Evolutionary conservation across 1,139 yeast genomes (phyloP).

Genomic region (Zygoascus sp.): DNA sequence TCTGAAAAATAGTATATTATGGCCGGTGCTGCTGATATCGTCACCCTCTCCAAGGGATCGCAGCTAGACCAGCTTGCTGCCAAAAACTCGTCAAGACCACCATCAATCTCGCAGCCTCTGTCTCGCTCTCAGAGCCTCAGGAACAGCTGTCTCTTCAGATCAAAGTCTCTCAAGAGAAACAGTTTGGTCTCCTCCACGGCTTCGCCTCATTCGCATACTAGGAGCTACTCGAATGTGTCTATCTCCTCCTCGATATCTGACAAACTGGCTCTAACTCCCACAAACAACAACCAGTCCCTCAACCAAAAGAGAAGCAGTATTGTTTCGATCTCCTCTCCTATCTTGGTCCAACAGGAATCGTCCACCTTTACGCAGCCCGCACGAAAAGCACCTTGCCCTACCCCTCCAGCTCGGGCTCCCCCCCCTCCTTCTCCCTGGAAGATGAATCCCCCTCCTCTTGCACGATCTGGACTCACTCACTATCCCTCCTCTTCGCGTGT

Average conservation of each 20-base stretch:
- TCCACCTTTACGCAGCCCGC: neutral
- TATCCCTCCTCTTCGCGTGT: neutral
- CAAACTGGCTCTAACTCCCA: neutral
- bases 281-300: neutral
- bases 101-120: too few relatives aligned
- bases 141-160: slow-evolving; percentile 1
- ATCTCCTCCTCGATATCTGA: slow-evolving; percentile 2
- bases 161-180: neutral
- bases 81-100: neutral
- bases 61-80: neutral
- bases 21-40: neutral
- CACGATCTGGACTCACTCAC: neutral
- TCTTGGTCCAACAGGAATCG: slow-evolving; percentile 1
- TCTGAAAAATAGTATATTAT: neutral
- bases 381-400: slow-evolving; percentile 1
- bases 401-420: neutral
- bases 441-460: neutral
- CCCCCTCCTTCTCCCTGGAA: neutral
- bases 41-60: neutral
- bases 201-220: neutral
- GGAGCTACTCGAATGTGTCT: neutral
- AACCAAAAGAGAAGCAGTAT: neutral
- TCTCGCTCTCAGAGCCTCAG: slow-evolving; percentile 1
- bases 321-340: slow-evolving; percentile 2
- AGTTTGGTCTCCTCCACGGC: neutral